Evolutionary conservation across 2,329 filamentous ascomycete species (phyloP), one percentile per base, ranked within the genome.

Genomic region (Apiospora pterosperma): DNA sequence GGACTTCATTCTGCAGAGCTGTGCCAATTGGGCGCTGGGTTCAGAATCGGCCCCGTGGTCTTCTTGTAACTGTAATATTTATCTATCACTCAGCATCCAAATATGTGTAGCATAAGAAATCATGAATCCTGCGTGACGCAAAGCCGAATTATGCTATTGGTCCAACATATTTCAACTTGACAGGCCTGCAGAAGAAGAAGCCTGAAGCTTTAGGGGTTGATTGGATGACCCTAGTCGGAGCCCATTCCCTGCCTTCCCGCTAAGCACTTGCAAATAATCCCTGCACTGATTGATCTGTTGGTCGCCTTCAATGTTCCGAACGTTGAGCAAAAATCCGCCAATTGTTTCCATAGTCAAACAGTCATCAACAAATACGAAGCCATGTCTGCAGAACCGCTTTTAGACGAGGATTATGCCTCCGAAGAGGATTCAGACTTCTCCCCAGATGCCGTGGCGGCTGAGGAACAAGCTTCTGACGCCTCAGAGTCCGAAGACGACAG

Each of bases 341-440:
- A 48, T 31, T 28, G n/a, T 31, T 19, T 28, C 10, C 10, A 4
- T 41, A 55, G 44, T 36, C 38, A 25, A 23, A 4, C 25, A 36
- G 6, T 44, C 3, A 5, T 23, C 28, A 36, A 59, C 63, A 77
- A 38, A 39, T 10, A n/a, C 7, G 36, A 12, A 34, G 19, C 67
- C 62, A 86, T 85, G 83, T 70, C 78, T 14, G 71, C 76, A 59
- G 80, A 82, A 59, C 74, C 76, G 23, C 68, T 75, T 63, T 72
- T 74, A 60, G 78, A 82, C 62, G 82, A 84, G 21, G 82, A 86
- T 36, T 92, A 92, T 71, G 86, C 83, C 19, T 92, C 90, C 1
- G 89, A 89, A 4, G 88, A 92, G 69, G 90, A 93, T 73, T 91
- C 90, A 11, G 90, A 92, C 73, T 92, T 92, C 67, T 85, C 88